Conservation (phyloP, 2,329 filamentous ascomycete genomes). For the Exophiala dermatitidis region DNA sequence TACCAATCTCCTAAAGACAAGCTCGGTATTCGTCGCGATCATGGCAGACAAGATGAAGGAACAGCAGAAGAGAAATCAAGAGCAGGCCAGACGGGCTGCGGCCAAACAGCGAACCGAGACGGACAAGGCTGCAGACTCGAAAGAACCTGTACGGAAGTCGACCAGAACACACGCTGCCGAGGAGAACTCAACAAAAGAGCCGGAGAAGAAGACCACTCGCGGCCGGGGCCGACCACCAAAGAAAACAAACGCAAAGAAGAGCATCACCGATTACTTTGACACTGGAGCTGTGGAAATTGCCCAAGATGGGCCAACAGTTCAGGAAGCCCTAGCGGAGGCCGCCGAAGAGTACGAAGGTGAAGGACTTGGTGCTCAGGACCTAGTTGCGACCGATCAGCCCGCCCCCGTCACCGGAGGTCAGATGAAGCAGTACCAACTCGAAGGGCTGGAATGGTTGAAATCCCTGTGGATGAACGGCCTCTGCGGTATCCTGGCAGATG, state of each 20-base stretch:
- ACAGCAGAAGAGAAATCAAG: conserved; percentile 38
- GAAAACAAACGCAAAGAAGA: conserved; percentile 27
- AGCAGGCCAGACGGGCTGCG: conserved; percentile 36
- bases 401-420: conserved; percentile 75
- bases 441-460: conserved; percentile 88
- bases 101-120: conserved; percentile 31
- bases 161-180: conserved; percentile 10
- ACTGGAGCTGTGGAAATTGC: conserved; percentile 51
- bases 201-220: conserved; percentile 25
- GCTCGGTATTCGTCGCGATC: conserved; percentile 43
- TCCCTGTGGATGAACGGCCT: conserved; percentile 80
- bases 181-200: conserved; percentile 18
- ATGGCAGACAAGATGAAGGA: conserved; percentile 46
- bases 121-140: conserved; percentile 28
- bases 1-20: conserved; percentile 41
- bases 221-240: conserved; percentile 15
- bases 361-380: conserved; percentile 58
- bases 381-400: conserved; percentile 79
- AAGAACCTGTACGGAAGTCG: conserved; percentile 22
- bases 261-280: conserved; percentile 54
- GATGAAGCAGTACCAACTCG: conserved; percentile 91
- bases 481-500: conserved; percentile 84
- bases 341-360: conserved; percentile 51
- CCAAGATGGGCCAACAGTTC: conserved; percentile 47
- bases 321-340: conserved; percentile 53